Base-by-base conservation (phyloP, 441 rosid genomes). In the Syzygium syzygioides region DNA sequence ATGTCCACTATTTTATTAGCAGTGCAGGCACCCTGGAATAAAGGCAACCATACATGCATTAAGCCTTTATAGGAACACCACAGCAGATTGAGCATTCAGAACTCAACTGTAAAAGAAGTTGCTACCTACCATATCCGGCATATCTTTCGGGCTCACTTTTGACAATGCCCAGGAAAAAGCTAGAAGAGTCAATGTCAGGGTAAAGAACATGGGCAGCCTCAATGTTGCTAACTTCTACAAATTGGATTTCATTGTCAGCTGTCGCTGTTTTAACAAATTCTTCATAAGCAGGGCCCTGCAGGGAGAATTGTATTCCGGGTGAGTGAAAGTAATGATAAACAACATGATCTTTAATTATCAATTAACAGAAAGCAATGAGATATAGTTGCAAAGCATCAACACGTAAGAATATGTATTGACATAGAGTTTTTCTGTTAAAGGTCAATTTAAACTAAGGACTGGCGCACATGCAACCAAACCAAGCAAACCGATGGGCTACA, bases 121-220 rank as follows among this genome's bases (percentile, higher is more conserved):
- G 87, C 26, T 83, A 93, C 99, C 94, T 90, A 98, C 99, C 98
- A 34, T 93, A 96, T 52, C 86, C 88, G 90, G 95, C 93, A 91
- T 95, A 96, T 89, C 88, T 94, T 91, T 96, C 99, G 11, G 96
- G 97, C 89, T 96, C 99, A 88, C 93, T 92, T 94, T 96, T 96
- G 90, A 97, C 97, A 87, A 97, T 84, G 87, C 99, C 99, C 45
- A 96, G 88, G 90, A 95, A 97, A 88, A 83, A 79, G 41, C 90
- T 79, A 8, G 88, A 48, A 87, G 92, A 80, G 91, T 90, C 93
- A 86, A 92, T 64, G 52, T 94, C 91, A n/a, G 97, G 98, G 92
- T 91, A 96, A n/a, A 96, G 95, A 91, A 92, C 88, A 90, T 91
- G 94, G 50, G 98, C 99, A 85, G 92, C 92, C 85, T 89, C 90